phyloP scores from a whole-genome alignment of 495 filamentous ascomycete species.

The Talaromyces ruber region DNA sequence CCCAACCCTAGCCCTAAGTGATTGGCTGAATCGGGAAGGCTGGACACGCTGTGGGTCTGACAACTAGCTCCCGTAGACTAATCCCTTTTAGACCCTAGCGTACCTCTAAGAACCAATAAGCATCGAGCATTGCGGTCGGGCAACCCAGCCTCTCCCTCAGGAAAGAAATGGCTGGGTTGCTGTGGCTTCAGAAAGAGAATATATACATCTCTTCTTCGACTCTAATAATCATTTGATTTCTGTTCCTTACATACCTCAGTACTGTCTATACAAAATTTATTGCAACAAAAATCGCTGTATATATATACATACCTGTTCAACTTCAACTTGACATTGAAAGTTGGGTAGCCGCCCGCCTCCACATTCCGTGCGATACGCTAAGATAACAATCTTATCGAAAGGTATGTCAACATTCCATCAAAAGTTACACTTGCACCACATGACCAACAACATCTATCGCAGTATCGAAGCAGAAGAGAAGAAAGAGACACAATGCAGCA shows the following conservation, averaged over 20 bases:
- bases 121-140: neutral
- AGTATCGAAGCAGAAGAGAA: conserved; percentile 46
- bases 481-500: conserved; percentile 43
- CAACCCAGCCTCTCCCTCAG: neutral
- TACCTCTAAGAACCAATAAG: neutral
- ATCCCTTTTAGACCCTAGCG: neutral
- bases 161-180: neutral
- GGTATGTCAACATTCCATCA: neutral
- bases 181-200: neutral
- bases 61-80: neutral
- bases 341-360: neutral
- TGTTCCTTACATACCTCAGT: neutral
- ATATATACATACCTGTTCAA: neutral
- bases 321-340: neutral
- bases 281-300: neutral
- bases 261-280: neutral
- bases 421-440: neutral
- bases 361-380: conserved; percentile 7
- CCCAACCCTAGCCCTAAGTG: neutral
- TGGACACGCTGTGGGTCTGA: neutral
- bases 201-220: neutral
- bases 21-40: neutral
- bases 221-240: neutral
- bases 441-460: neutral
- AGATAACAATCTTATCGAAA: conserved; percentile 1